A percentile compares a stretch with the other conserved stretches of the same genome.
These are phyloP conservation scores for Aspergillus steynii DNA, from an alignment of 495 filamentous ascomycete species.

Conservation along the genomic window DNA sequence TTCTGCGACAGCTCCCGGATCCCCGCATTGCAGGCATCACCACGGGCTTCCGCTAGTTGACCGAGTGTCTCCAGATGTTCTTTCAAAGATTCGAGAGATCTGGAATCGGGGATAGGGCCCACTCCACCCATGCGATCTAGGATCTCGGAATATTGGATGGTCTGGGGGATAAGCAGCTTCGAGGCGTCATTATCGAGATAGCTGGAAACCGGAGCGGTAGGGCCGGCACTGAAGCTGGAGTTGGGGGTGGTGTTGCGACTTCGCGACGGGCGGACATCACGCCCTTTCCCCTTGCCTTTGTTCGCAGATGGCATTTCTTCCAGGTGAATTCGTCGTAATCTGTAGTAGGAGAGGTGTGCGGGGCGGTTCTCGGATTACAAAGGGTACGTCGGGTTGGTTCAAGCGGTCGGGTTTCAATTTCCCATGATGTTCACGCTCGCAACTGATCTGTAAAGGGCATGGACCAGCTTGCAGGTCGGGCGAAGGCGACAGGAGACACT, in stretches of 20 bases:
- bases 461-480: neutral
- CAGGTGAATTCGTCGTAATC: neutral
- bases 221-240: slow-evolving; percentile 53
- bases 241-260: slow-evolving; percentile 86
- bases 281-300: slow-evolving; percentile 78
- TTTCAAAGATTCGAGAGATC: slow-evolving; percentile 66
- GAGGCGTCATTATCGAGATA: slow-evolving; percentile 64
- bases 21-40: slow-evolving; percentile 64
- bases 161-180: slow-evolving; percentile 57
- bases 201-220: slow-evolving; percentile 48
- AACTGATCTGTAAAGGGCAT: neutral
- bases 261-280: slow-evolving; percentile 69
- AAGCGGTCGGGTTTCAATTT: slow-evolving; percentile 11
- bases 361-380: neutral
- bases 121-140: slow-evolving; percentile 65
- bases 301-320: slow-evolving; percentile 47
- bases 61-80: slow-evolving; percentile 65
- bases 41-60: slow-evolving; percentile 64
- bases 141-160: slow-evolving; percentile 69
- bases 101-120: slow-evolving; percentile 71
- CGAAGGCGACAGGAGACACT: neutral
- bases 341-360: neutral
- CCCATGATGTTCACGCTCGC: slow-evolving; percentile 14
- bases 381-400: neutral
- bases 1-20: slow-evolving; percentile 69